These are phyloP conservation scores for sorghum (Sorghum bicolor) DNA, from an alignment of 176 grass and related monocot genomes.

Conservation along the genomic window Sorghum_bicolor_NCBIv3 NC_012879.2:60569001-60569500, in stretches of 20 bases:
- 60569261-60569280: neutral
- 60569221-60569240: neutral
- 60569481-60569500: neutral
- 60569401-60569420: neutral
- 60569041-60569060: too few relatives aligned
- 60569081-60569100: neutral
- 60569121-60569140: neutral
- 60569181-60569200: neutral
- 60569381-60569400: neutral
- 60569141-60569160: neutral
- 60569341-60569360: neutral
- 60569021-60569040: too few relatives aligned
- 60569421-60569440: neutral
- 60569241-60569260: neutral
- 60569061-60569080: neutral
- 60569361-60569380: neutral
- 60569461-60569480: neutral
- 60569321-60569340: neutral
- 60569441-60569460: neutral
- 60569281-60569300: neutral
- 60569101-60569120: neutral
- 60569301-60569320: neutral
- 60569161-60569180: neutral
- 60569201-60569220: neutral
- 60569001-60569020: neutral